These are phyloP conservation scores for Claviceps sp. DNA, from an alignment of 2,329 filamentous ascomycete species.

Conservation along the genomic window DNA sequence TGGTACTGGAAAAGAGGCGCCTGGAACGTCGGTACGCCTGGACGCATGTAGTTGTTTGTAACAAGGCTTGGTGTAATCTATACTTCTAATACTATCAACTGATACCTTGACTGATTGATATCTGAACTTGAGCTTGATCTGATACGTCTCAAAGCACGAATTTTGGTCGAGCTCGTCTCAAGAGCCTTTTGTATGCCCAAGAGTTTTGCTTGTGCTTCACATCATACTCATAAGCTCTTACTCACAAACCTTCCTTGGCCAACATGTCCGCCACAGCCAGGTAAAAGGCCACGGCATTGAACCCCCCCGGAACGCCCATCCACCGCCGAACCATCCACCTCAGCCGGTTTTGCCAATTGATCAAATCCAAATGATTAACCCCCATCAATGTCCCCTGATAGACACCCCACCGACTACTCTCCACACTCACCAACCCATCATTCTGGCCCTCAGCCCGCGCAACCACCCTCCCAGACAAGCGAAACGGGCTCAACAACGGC, in stretches of 20 bases:
- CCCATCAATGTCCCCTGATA: constrained; percentile 51
- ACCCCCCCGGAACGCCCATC: constrained; percentile 42
- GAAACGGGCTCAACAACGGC: constrained; percentile 53
- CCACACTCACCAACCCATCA: constrained; percentile 54
- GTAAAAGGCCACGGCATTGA: constrained; percentile 57
- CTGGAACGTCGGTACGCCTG: background rate
- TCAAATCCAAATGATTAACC: constrained; percentile 51
- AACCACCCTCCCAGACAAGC: constrained; percentile 37
- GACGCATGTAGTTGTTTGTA: constrained; percentile 2
- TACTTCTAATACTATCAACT: constrained; percentile 7
- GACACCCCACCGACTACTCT: constrained; percentile 46
- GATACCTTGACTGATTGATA: constrained; percentile 8
- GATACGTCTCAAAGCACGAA: no score
- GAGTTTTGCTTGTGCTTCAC: background rate
- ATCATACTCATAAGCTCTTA: background rate
- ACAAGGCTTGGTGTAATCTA: constrained; percentile 14
- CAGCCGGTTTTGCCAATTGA: constrained; percentile 54
- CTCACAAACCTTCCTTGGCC: constrained; percentile 45
- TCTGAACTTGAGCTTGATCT: background rate
- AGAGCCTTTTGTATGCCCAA: no score
- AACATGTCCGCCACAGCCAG: constrained; percentile 57
- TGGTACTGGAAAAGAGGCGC: no score
- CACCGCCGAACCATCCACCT: constrained; percentile 38
- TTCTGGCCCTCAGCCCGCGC: constrained; percentile 42
- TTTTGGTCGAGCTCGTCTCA: no score